phyloP scores from a whole-genome alignment of 1,139 yeast genomes.

The Kodamaea sp. region DNA sequence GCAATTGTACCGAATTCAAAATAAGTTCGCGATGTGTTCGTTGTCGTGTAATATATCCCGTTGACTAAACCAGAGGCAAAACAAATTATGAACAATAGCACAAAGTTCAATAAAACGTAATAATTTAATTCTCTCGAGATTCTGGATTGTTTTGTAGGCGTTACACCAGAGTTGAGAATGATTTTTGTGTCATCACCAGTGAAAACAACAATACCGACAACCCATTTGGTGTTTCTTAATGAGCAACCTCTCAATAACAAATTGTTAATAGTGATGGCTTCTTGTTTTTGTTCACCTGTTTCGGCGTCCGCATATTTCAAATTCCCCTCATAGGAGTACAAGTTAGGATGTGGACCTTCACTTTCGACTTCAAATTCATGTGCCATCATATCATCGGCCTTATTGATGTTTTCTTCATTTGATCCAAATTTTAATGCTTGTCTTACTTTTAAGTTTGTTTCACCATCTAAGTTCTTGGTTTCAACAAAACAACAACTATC shows the following conservation, averaged over 20 bases:
- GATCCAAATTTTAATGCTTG: constrained; percentile 45
- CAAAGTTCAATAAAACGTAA: constrained; percentile 47
- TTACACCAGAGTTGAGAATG: constrained; percentile 54
- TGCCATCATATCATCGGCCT: constrained; percentile 43
- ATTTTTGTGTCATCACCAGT: constrained; percentile 57
- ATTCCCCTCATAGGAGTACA: constrained; percentile 53
- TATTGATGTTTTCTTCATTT: constrained; percentile 28
- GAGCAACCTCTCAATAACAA: constrained; percentile 50
- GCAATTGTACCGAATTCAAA: constrained; percentile 53
- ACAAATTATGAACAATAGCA: constrained; percentile 46
- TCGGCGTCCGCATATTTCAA: constrained; percentile 30
- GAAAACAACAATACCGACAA: constrained; percentile 46
- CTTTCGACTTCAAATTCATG: constrained; percentile 44
- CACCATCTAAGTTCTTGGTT: constrained; percentile 60
- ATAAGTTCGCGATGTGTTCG: constrained; percentile 34
- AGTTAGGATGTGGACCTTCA: constrained; percentile 55
- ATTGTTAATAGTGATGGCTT: constrained; percentile 48
- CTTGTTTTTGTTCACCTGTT: constrained; percentile 23
- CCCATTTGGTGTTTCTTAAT: constrained; percentile 56
- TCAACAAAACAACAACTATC: constrained; percentile 56
- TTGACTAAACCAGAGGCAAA: constrained; percentile 51
- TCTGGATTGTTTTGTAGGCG: constrained; percentile 55
- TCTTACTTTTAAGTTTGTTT: constrained; percentile 55
- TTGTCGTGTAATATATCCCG: constrained; percentile 43
- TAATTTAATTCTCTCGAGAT: constrained; percentile 50